These are phyloP conservation scores for Nicotiana knightiana DNA, from an alignment of 257 asterid genomes.

Conservation along the genomic window DNA sequence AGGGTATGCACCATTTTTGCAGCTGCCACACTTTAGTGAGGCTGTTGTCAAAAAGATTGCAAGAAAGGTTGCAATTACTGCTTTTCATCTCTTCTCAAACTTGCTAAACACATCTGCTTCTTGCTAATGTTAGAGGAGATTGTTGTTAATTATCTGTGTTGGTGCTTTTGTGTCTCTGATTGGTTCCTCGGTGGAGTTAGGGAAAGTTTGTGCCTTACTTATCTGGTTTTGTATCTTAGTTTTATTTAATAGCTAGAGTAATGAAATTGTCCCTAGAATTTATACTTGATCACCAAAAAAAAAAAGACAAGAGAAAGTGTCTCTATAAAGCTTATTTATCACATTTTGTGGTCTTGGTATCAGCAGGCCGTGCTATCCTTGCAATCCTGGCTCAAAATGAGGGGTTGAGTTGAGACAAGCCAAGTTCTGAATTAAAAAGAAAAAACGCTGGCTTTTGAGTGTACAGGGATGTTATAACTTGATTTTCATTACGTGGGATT, in stretches of 20 bases:
- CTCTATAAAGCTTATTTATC: background rate
- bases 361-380: background rate
- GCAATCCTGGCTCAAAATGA: background rate
- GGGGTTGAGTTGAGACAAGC: background rate
- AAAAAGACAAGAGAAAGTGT: background rate
- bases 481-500: background rate
- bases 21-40: constrained; percentile 95
- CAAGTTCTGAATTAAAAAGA: background rate
- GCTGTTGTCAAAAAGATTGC: constrained; percentile 77
- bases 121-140: background rate
- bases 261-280: background rate
- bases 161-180: background rate
- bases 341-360: background rate
- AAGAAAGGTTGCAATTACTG: constrained; percentile 58
- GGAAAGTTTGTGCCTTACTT: background rate
- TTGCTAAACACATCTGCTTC: background rate
- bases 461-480: background rate
- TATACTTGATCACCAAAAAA: background rate
- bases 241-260: background rate
- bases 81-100: constrained; percentile 11
- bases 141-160: background rate
- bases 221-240: background rate
- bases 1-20: constrained; percentile 94
- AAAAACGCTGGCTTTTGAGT: background rate
- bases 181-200: background rate